These are phyloP conservation scores for Hebeloma cylindrosporum DNA, from an alignment of 768 basidiomycete species.

Conservation along the genomic window DNA sequence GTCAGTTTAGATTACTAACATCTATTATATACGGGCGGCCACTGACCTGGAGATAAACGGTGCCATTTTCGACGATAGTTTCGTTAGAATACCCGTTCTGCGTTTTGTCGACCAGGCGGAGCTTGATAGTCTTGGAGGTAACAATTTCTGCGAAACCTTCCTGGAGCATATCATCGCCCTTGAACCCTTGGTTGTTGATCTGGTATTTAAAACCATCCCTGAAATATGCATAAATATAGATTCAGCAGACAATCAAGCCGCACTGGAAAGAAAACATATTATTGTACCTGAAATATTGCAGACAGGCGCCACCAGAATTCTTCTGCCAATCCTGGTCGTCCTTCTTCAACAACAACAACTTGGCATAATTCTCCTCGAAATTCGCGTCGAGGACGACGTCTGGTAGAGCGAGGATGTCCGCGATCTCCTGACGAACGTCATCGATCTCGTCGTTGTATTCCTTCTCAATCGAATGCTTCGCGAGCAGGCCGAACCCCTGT, in stretches of 20 bases:
- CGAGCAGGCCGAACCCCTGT: conserved; percentile 32
- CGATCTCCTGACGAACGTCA: conserved; percentile 29
- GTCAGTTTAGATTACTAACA: not conserved
- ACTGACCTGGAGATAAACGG: conserved; percentile 37
- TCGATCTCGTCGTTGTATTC: conserved; percentile 32
- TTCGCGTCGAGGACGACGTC: conserved; percentile 39
- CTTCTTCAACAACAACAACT: conserved; percentile 26
- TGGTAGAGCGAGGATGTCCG: conserved; percentile 26
- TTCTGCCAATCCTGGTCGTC: conserved; percentile 28
- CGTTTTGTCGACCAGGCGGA: conserved; percentile 37
- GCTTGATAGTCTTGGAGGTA: conserved; percentile 36
- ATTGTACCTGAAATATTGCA: conserved; percentile 31
- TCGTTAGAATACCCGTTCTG: conserved; percentile 29
- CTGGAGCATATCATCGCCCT: conserved; percentile 39
- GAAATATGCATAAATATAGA: not conserved
- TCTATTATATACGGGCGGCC: not conserved
- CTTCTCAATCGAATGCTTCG: conserved; percentile 33
- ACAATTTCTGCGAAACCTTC: conserved; percentile 39
- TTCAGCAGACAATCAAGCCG: not conserved
- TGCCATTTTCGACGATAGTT: conserved; percentile 35
- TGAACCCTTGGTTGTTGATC: conserved; percentile 35
- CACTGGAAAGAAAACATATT: not conserved
- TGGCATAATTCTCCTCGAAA: conserved; percentile 35
- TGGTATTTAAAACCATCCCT: conserved; percentile 34
- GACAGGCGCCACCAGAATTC: conserved; percentile 25